Evolutionary conservation across 768 basidiomycete genomes (phyloP), one percentile per base, ranked within the genome.

Genomic region (Leccinum obscurum): DNA sequence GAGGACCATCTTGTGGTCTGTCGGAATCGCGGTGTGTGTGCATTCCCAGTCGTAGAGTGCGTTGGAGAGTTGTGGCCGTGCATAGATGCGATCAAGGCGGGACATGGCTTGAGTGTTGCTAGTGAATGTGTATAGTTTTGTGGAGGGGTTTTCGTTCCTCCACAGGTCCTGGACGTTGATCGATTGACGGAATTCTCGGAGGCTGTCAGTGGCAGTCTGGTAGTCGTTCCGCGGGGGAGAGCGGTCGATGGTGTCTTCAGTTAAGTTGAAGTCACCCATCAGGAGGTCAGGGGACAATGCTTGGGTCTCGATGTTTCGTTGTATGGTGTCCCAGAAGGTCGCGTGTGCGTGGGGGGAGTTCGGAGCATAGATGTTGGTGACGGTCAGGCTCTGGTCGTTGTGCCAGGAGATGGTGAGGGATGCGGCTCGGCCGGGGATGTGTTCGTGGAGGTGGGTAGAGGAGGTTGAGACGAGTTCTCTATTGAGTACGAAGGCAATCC

Each of bases 181-280:
- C 0, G 3, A 0, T 3, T 39, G 0, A 14, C 24, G 14, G 15
- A 61, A 28, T 6, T 64, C 49, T 1, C 60, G 58, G 0, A 80
- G 63, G 70, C 59, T 0, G 1, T 11, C 4, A 0, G 8, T 9
- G 0, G 24, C 48, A 4, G 10, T 11, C 1, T 50, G 13, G 0
- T 58, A 24, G 37, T 81, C 77, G 0, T 15, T 1, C 0, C 62
- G 60, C 0, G 57, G 39, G 2, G 79, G 80, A 0, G 77, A 50
- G 0, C 76, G 9, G 56, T 82, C 80, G 0, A 81, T 57, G 0
- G 61, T 17, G 1, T 78, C 75, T 56, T 82, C 78, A 0, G 76
- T 73, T 1, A 81, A 32, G 62, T 83, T 82, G 46, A 77, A 76
- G 58, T 83, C 79, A 0, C 80, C 80, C 0, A 75, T 30, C 52